A percentile compares a stretch with the other conserved stretches of the same genome.
Conservation (phyloP, 441 rosid genomes). For the Pelargonium fulgidum region DNA sequence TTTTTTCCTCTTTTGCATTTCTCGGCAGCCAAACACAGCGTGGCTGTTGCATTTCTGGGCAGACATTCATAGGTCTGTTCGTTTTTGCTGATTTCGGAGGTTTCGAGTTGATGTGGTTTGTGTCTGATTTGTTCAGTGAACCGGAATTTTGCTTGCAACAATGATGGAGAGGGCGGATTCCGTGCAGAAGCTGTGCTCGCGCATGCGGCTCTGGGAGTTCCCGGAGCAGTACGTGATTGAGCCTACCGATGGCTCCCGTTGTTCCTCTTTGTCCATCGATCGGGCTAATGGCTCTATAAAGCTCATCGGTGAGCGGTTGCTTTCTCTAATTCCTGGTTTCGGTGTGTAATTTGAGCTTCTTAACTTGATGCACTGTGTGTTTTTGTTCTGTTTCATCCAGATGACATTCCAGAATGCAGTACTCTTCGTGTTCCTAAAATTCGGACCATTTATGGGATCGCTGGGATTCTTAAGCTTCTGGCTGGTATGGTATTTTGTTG, state of each 20-base stretch:
- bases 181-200: constrained; percentile 59
- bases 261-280: constrained; percentile 49
- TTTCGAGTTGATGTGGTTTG: neutral
- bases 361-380: neutral
- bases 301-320: constrained; percentile 41
- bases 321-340: neutral
- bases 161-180: constrained; percentile 72
- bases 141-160: constrained; percentile 14
- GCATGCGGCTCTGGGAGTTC: constrained; percentile 79
- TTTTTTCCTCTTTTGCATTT: neutral
- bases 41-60: too few relatives aligned
- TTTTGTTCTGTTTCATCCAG: constrained; percentile 29
- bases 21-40: constrained; percentile 2
- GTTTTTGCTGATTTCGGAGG: neutral
- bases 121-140: neutral
- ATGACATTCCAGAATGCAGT: constrained; percentile 59
- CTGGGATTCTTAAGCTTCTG: constrained; percentile 88
- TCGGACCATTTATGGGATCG: constrained; percentile 62
- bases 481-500: constrained; percentile 44
- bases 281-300: constrained; percentile 59
- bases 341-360: neutral
- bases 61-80: too few relatives aligned
- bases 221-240: constrained; percentile 80
- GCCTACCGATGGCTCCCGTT: constrained; percentile 70
- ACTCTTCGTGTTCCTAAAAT: constrained; percentile 84